Base-by-base conservation (phyloP, 768 basidiomycete genomes). In the Rhodosporidiobolus odoratus region DNA sequence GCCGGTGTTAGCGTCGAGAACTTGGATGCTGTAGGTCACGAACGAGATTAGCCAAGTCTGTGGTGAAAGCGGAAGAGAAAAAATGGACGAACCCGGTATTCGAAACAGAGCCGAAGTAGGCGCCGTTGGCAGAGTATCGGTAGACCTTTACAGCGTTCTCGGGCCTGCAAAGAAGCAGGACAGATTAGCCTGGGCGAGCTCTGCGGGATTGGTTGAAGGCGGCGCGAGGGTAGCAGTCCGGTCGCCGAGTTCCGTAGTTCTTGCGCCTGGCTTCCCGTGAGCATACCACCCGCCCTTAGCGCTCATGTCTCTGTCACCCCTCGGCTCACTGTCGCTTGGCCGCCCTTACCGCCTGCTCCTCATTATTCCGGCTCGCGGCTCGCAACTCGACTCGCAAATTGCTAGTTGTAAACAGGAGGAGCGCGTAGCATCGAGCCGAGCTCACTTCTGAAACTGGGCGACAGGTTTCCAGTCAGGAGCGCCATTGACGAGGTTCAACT, bases 401-500 rank as follows among this genome's bases (percentile, higher is more conserved):
- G 12, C n/a, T 9, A 50, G 48, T 12, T 12, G 13, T 21, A 12
- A 12, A 43, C 43, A 21, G 21, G 43, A 12, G 13, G 43, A 12
- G 13, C 21, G 12, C 43, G 43, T 43, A 12, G 43, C 12, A 21
- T 12, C 37, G 32, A 41, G 45, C 58, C 10, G 4, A 15, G 75
- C 81, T 77, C 56, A 82, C 81, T 76, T 72, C 38, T 78, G 76
- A 53, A 82, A 90, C 52, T 84, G 85, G 71, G 86, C 81, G 32
- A 90, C 80, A 25, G 86, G 80, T 30, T 81, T 77, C 79, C 92
- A 97, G 77, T 85, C 83, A 58, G 95, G 92, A 16, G 88, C 84
- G 59, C 90, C 91, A 71, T 87, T 84, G 78, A 93, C 86, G 76
- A 97, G 86, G 75, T 91, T 91, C 63, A 95, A 83, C 69, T 86